Base-by-base conservation (phyloP, 208 protist species). In the Trypanosomatidae sp. region DNA sequence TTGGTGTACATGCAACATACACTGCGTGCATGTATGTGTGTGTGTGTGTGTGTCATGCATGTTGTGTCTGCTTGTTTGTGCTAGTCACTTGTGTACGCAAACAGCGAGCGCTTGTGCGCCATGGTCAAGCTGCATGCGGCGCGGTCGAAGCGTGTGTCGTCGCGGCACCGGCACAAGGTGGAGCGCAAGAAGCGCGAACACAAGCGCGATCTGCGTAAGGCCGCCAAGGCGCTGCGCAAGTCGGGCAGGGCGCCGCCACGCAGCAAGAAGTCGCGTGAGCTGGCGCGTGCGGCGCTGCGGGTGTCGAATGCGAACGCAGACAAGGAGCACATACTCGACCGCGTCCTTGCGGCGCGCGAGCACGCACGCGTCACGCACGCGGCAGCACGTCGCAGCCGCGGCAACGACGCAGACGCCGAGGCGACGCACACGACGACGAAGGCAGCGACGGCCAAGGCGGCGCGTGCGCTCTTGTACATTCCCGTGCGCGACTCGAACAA, bases 181-280 rank as follows among this genome's bases (percentile, higher is more conserved):
- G 83, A 92, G 18, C 60, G 77, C 18, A 92, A 92, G 56, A 88
- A 87, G 46, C 66, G 75, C 41, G 78, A 92, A 47, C 83, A 92
- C 61, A 92, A 88, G 35, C 61, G 83, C 6, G 83, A 92, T 37
- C 43, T 92, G 16, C 66, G 69, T n/a, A 88, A 82, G 49, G 83
- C 83, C 2, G 83, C 83, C 4, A 92, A 88, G 59, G 66, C 67
- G 10, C 53, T 92, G 24, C 79, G 88, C 25, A 80, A 69, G 30
- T 72, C 63, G 20, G 83, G 83, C 33, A 57, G 82, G 30, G 58
- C 45, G 5, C 76, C 76, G 15, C 72, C 78, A 42, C 56, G 78
- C 20, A 80, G 66, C 53, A 92, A 92, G 43, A 80, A 82, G 45
- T 61, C 53, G 20, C 63, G 70, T 33, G 74, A 88, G 21, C 48